Evolutionary conservation across 2,329 filamentous ascomycete species (phyloP).

Genomic region (Aspergillus sp.): DNA sequence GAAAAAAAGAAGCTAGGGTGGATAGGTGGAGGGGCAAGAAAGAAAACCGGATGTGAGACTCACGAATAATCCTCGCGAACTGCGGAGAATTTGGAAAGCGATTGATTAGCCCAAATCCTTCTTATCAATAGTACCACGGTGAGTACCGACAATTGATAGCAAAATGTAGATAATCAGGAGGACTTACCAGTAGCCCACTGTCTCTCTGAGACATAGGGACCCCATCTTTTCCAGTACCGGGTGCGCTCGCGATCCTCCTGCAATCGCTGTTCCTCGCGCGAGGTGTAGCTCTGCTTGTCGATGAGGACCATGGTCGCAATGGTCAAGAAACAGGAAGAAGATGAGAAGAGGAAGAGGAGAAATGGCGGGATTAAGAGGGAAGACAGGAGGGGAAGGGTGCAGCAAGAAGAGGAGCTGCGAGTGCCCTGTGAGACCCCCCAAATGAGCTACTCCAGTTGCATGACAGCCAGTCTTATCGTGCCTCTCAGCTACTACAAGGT

Average conservation of each 20-base stretch:
- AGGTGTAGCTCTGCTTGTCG: conserved; percentile 82
- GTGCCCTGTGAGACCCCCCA: neutral
- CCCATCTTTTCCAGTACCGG: conserved; percentile 99
- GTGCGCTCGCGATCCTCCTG: conserved; percentile 77
- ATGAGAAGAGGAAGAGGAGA: neutral
- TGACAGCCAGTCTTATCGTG: conserved; percentile 5
- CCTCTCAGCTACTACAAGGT: neutral
- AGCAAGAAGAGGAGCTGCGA: neutral
- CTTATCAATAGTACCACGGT: neutral
- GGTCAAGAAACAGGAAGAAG: neutral
- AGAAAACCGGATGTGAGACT: conserved; percentile 35
- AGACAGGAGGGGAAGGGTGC: neutral
- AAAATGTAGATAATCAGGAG: neutral
- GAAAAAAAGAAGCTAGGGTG: neutral
- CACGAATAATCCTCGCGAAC: conserved; percentile 89
- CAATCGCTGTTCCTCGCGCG: conserved; percentile 86
- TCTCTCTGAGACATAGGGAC: conserved; percentile 86
- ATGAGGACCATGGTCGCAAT: conserved; percentile 73
- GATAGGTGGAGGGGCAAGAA: neutral
- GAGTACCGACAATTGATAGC: neutral
- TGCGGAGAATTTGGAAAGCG: conserved; percentile 33
- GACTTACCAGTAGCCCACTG: conserved; percentile 88
- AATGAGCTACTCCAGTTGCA: conserved; percentile 3
- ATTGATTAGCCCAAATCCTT: conserved; percentile 25
- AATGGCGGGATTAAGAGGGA: neutral